phyloP scores from a whole-genome alignment of 225 moss, liverwort and hornwort species.

The Bryoerythrophyllum caledonicum region DNA sequence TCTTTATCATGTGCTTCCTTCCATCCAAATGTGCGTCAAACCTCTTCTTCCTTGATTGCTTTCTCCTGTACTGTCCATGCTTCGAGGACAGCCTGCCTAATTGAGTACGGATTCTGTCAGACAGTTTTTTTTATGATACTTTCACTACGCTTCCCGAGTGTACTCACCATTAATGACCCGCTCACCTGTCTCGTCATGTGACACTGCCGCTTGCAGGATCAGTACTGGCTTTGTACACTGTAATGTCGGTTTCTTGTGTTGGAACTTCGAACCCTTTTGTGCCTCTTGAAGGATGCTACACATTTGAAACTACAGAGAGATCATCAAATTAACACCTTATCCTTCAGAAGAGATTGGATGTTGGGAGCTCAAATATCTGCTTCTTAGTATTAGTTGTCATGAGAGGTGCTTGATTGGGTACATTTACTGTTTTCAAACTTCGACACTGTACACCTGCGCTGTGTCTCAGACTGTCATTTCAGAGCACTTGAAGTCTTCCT shows the following conservation, averaged over 20 bases:
- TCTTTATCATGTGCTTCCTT: conserved; percentile 34
- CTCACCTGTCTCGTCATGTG: background rate
- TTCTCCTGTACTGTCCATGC: background rate
- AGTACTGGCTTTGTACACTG: no score
- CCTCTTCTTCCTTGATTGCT: background rate
- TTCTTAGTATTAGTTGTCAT: background rate
- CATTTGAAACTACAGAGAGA: no score
- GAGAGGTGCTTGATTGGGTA: background rate
- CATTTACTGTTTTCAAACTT: background rate
- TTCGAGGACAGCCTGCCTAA: conserved; percentile 1
- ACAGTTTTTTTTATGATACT: background rate
- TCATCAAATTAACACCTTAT: background rate
- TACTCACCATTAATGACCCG: background rate
- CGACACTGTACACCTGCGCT: background rate
- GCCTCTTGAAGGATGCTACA: background rate
- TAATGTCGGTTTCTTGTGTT: background rate
- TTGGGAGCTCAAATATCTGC: background rate
- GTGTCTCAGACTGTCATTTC: background rate
- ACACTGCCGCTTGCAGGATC: background rate
- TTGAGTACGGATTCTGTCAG: conserved; percentile 6
- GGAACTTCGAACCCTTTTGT: no score
- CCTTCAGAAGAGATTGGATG: background rate
- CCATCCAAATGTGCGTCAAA: conserved; percentile 16
- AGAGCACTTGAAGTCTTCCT: background rate
- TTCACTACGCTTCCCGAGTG: background rate